Base-by-base conservation (phyloP, 768 basidiomycete species). In the Postia placenta region DNA sequence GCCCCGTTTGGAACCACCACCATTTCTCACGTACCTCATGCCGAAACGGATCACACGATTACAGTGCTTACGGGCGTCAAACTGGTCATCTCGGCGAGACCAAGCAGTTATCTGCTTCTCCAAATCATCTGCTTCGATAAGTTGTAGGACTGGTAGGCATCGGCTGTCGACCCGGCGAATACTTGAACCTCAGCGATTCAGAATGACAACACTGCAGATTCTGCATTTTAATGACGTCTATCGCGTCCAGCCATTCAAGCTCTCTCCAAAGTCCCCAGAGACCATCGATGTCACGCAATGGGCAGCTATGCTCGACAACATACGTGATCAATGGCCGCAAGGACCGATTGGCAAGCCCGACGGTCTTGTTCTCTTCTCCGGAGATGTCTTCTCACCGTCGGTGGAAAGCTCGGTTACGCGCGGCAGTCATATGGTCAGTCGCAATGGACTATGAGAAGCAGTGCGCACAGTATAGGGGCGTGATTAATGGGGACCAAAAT, bases 281-380 rank as follows among this genome's bases (percentile, higher is more conserved):
- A 86, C 83, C n/a, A 86, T 94, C 58, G 85, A 89, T 63, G 89
- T 91, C 22, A 83, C 87, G 11, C 90, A 93, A 63, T 94, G 92
- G 64, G 80, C 80, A n/a, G 77, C 80, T 9, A 70, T 87, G 28
- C 66, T 93, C 22, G 72, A 86, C 47, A 71, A 76, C 50, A 68
- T 89, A 24, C 75, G 88, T 44, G 66, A 70, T 44, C 63, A 65
- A 33, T 91, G 87, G 87, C 55, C 66, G 3, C 56, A 68, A 28
- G 56, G 70, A 33, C 48, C 65, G 5, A 76, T 80, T 53, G 76
- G 77, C 4, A 67, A 70, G 42, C 72, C 71, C 54, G 85, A 91
- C 58, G 92, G 92, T 0, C 69, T 96, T 6, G 72, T 85, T 0
- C 67, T 96, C 3, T 96, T 94, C 66, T 92, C 89, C 28, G 92